Evolutionary conservation across 2,329 filamentous ascomycete species (phyloP).

Genomic region (Epichloe bromicola): DNA sequence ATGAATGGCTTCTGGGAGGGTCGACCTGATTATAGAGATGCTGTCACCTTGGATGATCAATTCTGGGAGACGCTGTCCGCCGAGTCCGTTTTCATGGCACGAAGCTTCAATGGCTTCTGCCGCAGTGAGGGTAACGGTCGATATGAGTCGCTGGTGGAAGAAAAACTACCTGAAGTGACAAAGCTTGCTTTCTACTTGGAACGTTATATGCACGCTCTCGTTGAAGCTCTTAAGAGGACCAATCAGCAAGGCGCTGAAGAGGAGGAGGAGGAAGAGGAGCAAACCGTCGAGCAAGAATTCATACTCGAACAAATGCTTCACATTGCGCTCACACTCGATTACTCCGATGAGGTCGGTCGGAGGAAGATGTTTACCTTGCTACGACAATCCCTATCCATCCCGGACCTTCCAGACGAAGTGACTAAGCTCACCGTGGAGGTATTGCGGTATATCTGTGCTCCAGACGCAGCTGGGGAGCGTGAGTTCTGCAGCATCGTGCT

Average conservation of each 20-base stretch:
- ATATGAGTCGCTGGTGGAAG: slow-evolving; percentile 65
- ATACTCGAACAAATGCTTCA: slow-evolving; percentile 90
- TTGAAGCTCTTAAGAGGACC: slow-evolving; percentile 48
- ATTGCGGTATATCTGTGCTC: slow-evolving; percentile 70
- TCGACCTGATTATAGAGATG: slow-evolving; percentile 67
- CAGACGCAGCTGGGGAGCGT: slow-evolving; percentile 57
- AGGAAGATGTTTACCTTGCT: slow-evolving; percentile 92
- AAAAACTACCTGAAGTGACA: slow-evolving; percentile 91
- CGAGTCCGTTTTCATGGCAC: slow-evolving; percentile 78
- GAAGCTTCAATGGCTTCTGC: slow-evolving; percentile 92
- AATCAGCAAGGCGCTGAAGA: slow-evolving; percentile 42
- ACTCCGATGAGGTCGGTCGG: slow-evolving; percentile 91
- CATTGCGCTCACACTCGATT: slow-evolving; percentile 84
- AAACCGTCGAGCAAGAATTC: slow-evolving; percentile 84
- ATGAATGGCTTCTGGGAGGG: slow-evolving; percentile 97
- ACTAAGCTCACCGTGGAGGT: slow-evolving; percentile 79
- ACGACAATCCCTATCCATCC: slow-evolving; percentile 70
- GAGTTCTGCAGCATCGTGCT: slow-evolving; percentile 79
- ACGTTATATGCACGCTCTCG: slow-evolving; percentile 58
- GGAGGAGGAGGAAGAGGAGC: slow-evolving; percentile 57
- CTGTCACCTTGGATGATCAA: slow-evolving; percentile 55
- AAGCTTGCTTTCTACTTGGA: slow-evolving; percentile 80
- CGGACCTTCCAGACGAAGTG: slow-evolving; percentile 81
- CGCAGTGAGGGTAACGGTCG: slow-evolving; percentile 60
- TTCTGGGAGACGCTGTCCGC: slow-evolving; percentile 75